Percentiles rank a stretch among this genome's conserved stretches.
Evolutionary conservation across 2,329 filamentous ascomycete species (phyloP).

Genomic region (Aspergillus sp.): DNA sequence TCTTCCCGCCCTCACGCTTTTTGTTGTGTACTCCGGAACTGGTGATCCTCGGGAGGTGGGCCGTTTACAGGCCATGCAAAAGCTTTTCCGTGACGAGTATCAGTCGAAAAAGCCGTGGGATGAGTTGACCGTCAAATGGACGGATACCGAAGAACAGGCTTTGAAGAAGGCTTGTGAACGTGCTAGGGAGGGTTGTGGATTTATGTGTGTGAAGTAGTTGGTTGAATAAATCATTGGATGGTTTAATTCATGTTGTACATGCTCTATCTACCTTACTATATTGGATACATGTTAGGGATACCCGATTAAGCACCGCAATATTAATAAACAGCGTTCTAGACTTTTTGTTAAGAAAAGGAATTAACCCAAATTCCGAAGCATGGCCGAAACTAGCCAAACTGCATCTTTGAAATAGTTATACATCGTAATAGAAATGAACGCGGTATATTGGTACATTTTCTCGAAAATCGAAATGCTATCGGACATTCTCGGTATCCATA

Average conservation of each 20-base stretch:
- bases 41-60: slow-evolving; percentile 60
- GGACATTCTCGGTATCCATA: slow-evolving; percentile 32
- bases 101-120: slow-evolving; percentile 61
- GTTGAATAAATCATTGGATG: not conserved
- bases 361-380: not conserved
- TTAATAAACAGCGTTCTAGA: not conserved
- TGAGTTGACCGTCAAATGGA: slow-evolving; percentile 63
- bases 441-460: not conserved
- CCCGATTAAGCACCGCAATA: not conserved
- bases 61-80: slow-evolving; percentile 57
- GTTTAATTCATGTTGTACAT: not conserved
- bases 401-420: not conserved
- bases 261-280: not conserved
- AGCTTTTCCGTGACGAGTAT: slow-evolving; percentile 57
- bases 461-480: slow-evolving; percentile 13
- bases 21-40: slow-evolving; percentile 65
- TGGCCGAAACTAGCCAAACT: not conserved
- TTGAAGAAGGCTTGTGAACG: slow-evolving; percentile 56
- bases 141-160: slow-evolving; percentile 62
- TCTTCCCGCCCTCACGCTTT: slow-evolving; percentile 59
- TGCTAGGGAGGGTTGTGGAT: slow-evolving; percentile 59
- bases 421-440: not conserved
- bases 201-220: slow-evolving; percentile 56
- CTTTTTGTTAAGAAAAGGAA: not conserved
- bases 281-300: not conserved